A percentile compares a stretch with the other conserved stretches of the same genome.
These are phyloP conservation scores for Geotrichum bryndzae DNA, from an alignment of 1,139 yeast species.

Conservation along the genomic window DNA sequence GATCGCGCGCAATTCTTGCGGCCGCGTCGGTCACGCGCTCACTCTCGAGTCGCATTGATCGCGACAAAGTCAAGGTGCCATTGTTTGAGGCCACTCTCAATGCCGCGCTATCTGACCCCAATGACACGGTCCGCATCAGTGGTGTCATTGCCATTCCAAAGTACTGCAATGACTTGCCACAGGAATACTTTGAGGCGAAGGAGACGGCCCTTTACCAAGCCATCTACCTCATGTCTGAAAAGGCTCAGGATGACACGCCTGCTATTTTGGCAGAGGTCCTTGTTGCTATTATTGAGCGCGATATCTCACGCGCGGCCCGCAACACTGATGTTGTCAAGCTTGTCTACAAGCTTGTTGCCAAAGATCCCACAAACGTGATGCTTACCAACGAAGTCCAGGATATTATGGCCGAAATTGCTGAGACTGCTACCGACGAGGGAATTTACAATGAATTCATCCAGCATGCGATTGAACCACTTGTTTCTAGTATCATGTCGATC, in stretches of 20 bases:
- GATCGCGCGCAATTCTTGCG: conserved; percentile 26
- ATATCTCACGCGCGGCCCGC: conserved; percentile 37
- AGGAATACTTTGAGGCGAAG: conserved; percentile 15
- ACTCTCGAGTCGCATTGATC: conserved; percentile 16
- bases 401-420: conserved; percentile 54
- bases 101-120: conserved; percentile 19
- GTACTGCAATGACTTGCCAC: conserved; percentile 19
- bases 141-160: conserved; percentile 23
- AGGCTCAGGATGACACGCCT: conserved; percentile 76
- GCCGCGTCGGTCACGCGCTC: conserved; percentile 21
- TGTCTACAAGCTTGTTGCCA: conserved; percentile 58
- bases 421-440: conserved; percentile 41
- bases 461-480: conserved; percentile 48
- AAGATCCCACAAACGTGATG: conserved; percentile 71
- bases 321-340: conserved; percentile 45
- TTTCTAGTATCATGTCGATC: conserved; percentile 35
- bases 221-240: conserved; percentile 46
- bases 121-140: conserved; percentile 22
- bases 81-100: conserved; percentile 21
- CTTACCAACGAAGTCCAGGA: conserved; percentile 54
- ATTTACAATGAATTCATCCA: conserved; percentile 41
- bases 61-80: conserved; percentile 15
- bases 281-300: conserved; percentile 48
- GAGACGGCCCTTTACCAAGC: conserved; percentile 22
- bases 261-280: conserved; percentile 70